A percentile compares a stretch with the other conserved stretches of the same genome.
phyloP scores from a whole-genome alignment of 192 early-diverging fungal species.

The Coemansia sp. region DNA sequence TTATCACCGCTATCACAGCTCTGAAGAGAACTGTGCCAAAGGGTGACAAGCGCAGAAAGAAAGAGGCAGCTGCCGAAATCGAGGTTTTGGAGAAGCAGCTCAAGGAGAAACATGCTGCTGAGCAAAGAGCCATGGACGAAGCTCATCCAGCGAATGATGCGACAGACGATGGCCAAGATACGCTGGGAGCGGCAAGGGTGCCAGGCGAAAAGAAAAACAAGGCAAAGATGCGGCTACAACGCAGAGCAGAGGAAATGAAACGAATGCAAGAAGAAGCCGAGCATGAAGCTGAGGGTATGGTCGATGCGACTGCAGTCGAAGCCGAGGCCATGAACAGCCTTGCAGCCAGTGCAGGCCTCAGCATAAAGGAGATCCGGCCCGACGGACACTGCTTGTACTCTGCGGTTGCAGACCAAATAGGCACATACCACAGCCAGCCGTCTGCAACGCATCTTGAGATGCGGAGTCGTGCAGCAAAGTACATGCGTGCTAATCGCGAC shows the following conservation, averaged over 20 bases:
- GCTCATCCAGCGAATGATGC: not conserved
- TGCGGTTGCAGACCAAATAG: constrained; percentile 83
- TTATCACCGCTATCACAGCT: constrained; percentile 66
- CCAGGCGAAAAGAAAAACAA: constrained; percentile 60
- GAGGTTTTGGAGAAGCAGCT: constrained; percentile 68
- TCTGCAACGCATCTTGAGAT: constrained; percentile 63
- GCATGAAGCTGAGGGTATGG: constrained; percentile 71
- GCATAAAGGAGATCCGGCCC: constrained; percentile 71
- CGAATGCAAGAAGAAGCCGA: constrained; percentile 74
- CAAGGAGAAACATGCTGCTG: constrained; percentile 63
- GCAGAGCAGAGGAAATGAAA: constrained; percentile 71
- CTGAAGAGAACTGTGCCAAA: constrained; percentile 80
- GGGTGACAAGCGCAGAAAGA: constrained; percentile 86
- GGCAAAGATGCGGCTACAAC: constrained; percentile 61
- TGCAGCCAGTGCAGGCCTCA: constrained; percentile 59
- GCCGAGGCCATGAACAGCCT: constrained; percentile 65
- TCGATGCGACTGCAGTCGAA: constrained; percentile 79
- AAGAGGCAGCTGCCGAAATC: constrained; percentile 75
- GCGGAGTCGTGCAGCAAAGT: constrained; percentile 72
- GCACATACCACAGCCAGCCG: constrained; percentile 54
- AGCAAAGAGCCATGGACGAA: constrained; percentile 49
- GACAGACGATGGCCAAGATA: not conserved
- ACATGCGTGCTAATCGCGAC: constrained; percentile 77
- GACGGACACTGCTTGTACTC: constrained; percentile 97
- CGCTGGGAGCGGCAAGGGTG: constrained; percentile 6